Conservation (phyloP, 2,329 filamentous ascomycete genomes). For the Lecanoromycetidae sp. region DNA sequence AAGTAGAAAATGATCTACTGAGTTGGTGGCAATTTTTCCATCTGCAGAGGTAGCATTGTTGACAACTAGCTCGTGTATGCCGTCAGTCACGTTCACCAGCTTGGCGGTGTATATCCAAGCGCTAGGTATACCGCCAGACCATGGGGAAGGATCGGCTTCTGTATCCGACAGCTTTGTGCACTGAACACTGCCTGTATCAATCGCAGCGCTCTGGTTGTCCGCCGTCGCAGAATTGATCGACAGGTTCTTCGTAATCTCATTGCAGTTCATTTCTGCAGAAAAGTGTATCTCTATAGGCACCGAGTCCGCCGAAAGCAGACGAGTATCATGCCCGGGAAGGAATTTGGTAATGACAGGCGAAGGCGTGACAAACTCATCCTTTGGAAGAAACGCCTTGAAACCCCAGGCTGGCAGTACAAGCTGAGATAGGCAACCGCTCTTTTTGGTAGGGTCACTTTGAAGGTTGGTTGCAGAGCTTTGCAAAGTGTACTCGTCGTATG, state of each 20-base stretch:
- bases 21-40: no score
- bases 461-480: constrained; percentile 33
- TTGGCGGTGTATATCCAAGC: constrained; percentile 42
- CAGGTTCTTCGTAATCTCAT: constrained; percentile 39
- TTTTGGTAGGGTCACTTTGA: no score
- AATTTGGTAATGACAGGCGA: constrained; percentile 49
- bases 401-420: constrained; percentile 44
- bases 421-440: constrained; percentile 43
- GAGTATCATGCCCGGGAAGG: constrained; percentile 47
- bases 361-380: constrained; percentile 38
- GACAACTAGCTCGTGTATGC: constrained; percentile 47
- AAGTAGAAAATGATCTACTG: constrained; percentile 52
- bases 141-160: constrained; percentile 25
- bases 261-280: constrained; percentile 49
- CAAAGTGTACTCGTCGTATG: constrained; percentile 44
- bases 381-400: constrained; percentile 48
- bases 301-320: constrained; percentile 40
- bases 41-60: constrained; percentile 38
- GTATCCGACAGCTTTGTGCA: constrained; percentile 31
- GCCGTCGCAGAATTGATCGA: constrained; percentile 42
- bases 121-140: constrained; percentile 42
- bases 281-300: constrained; percentile 46
- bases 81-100: constrained; percentile 46
- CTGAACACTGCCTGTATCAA: constrained; percentile 35
- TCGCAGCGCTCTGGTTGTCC: constrained; percentile 30